Evolutionary conservation across 495 filamentous ascomycete species (phyloP).

Genomic region (Aspergillus bridgeri): DNA sequence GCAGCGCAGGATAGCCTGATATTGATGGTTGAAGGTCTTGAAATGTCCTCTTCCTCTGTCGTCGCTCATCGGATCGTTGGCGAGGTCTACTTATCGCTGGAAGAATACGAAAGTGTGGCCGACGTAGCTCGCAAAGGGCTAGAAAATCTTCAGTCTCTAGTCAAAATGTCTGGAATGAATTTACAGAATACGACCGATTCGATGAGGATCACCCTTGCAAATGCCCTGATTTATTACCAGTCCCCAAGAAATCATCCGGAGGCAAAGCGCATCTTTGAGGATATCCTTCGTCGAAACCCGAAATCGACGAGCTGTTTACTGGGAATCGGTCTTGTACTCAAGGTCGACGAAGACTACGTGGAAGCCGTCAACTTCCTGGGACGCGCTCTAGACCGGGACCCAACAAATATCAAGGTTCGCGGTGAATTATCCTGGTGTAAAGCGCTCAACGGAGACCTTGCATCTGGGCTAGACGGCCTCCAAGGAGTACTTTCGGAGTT

Average conservation of each 20-base stretch:
- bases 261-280: constrained; percentile 77
- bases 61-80: constrained; percentile 81
- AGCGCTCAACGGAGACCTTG: constrained; percentile 74
- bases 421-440: constrained; percentile 88
- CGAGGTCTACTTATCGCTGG: constrained; percentile 78
- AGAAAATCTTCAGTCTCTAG: constrained; percentile 55
- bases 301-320: constrained; percentile 76
- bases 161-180: constrained; percentile 58
- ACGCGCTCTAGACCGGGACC: constrained; percentile 67
- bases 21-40: constrained; percentile 80
- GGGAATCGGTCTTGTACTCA: constrained; percentile 84
- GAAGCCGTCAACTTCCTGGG: constrained; percentile 74
- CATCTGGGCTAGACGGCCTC: constrained; percentile 60
- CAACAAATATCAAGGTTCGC: constrained; percentile 67
- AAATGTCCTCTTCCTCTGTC: constrained; percentile 64
- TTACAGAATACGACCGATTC: constrained; percentile 68
- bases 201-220: constrained; percentile 72
- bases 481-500: constrained; percentile 63
- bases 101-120: constrained; percentile 83
- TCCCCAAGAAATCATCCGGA: constrained; percentile 85
- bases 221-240: constrained; percentile 81
- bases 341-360: constrained; percentile 84
- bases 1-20: constrained; percentile 70
- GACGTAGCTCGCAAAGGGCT: constrained; percentile 72
- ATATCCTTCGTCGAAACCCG: constrained; percentile 67